Conservation (phyloP, 176 grass and related monocot species). For the Phyllostachys edulis region DNA sequence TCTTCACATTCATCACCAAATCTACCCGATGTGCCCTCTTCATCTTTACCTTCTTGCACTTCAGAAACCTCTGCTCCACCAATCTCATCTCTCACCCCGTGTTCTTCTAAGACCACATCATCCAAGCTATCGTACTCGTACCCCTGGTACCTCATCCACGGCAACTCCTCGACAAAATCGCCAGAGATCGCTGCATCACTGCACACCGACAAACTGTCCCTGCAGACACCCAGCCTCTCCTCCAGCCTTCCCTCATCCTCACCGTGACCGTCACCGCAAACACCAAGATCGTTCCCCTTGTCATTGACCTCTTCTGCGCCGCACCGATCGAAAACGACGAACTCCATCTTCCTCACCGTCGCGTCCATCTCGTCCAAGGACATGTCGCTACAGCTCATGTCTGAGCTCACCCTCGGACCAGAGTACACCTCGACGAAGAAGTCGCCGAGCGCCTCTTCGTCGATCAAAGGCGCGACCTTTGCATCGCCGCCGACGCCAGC, state of each 20-base stretch:
- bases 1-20: background rate
- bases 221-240: constrained; percentile 45
- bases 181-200: constrained; percentile 29
- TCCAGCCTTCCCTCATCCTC: constrained; percentile 17
- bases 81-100: background rate
- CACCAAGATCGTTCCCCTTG: constrained; percentile 20
- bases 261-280: background rate
- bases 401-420: constrained; percentile 53
- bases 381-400: constrained; percentile 70
- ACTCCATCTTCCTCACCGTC: constrained; percentile 62
- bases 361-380: constrained; percentile 77
- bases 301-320: background rate
- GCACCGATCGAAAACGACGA: constrained; percentile 62
- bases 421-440: constrained; percentile 86
- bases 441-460: constrained; percentile 66
- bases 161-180: constrained; percentile 41
- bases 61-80: constrained; percentile 6
- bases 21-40: constrained; percentile 8
- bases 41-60: background rate
- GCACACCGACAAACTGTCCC: constrained; percentile 47
- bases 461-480: constrained; percentile 55
- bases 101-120: constrained; percentile 35
- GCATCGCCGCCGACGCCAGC: background rate
- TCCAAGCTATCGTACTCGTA: constrained; percentile 48
- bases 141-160: constrained; percentile 41